These are phyloP conservation scores for Fusarium dimerum DNA, from an alignment of 2,329 filamentous ascomycete genomes.

Conservation along the genomic window DNA sequence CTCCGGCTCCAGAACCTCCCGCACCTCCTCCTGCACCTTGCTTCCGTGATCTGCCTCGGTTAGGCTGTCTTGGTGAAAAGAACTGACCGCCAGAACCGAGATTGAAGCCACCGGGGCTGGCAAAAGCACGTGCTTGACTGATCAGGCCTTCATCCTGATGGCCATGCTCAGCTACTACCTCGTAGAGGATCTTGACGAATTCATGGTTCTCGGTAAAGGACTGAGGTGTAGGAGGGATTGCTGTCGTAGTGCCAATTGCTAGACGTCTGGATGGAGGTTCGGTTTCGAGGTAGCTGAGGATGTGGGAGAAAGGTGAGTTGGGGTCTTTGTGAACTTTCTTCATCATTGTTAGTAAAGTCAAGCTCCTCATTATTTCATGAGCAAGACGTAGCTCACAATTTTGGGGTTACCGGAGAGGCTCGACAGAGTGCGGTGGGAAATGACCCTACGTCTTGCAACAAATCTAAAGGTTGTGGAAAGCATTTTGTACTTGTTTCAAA, in stretches of 20 bases:
- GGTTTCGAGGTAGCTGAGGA: slow-evolving; percentile 61
- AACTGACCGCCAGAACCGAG: slow-evolving; percentile 54
- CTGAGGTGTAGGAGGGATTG: slow-evolving; percentile 60
- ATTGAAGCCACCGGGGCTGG: slow-evolving; percentile 55
- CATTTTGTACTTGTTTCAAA: slow-evolving; percentile 23
- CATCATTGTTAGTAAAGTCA: slow-evolving; percentile 13
- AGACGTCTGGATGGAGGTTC: slow-evolving; percentile 54
- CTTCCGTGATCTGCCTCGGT: slow-evolving; percentile 34
- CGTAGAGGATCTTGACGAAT: slow-evolving; percentile 61
- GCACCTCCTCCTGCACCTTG: slow-evolving; percentile 43
- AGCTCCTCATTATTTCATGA: neutral
- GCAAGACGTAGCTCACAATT: slow-evolving; percentile 46
- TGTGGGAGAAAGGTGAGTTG: slow-evolving; percentile 45
- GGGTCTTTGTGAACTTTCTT: slow-evolving; percentile 61
- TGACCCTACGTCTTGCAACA: slow-evolving; percentile 16
- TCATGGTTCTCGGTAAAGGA: slow-evolving; percentile 60
- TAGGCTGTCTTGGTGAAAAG: slow-evolving; percentile 45
- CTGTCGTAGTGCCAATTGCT: slow-evolving; percentile 60
- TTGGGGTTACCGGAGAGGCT: slow-evolving; percentile 52
- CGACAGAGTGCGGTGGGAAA: slow-evolving; percentile 40
- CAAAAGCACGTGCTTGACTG: slow-evolving; percentile 60
- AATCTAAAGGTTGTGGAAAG: slow-evolving; percentile 26
- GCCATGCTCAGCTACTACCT: slow-evolving; percentile 57
- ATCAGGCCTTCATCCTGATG: slow-evolving; percentile 56
- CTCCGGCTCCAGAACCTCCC: slow-evolving; percentile 50